Evolutionary conservation across 306 rosid genomes (phyloP).

Genomic region (Oemleria cerasiformis): DNA sequence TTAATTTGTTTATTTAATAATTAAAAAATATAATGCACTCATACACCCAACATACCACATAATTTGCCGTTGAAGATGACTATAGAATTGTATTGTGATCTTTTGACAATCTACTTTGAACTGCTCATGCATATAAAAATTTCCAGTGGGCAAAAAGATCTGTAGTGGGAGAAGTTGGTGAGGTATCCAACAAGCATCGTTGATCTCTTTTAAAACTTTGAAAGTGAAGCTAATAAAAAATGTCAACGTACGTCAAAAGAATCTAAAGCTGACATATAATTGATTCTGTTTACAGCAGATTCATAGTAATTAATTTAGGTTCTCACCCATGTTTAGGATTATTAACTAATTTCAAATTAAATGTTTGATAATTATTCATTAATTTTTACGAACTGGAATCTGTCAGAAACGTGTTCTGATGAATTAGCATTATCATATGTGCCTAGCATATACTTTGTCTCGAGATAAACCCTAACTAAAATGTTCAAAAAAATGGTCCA

Average conservation of each 20-base stretch:
- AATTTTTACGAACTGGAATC: neutral
- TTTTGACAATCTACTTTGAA: slow-evolving; percentile 1
- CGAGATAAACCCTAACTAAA: no score
- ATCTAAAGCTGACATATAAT: slow-evolving; percentile 5
- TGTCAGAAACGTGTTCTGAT: neutral
- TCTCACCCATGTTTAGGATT: neutral
- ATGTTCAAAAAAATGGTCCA: neutral
- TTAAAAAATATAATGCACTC: no score
- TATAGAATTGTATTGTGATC: neutral
- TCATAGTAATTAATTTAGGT: neutral
- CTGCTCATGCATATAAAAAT: neutral
- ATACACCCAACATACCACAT: no score
- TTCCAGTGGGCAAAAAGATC: neutral
- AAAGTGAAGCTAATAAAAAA: neutral
- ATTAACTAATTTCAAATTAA: neutral
- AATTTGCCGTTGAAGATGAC: no score
- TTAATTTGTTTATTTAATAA: no score
- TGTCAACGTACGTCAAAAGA: slow-evolving; percentile 17
- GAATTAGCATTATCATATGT: neutral
- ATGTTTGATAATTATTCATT: neutral
- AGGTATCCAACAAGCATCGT: slow-evolving; percentile 7
- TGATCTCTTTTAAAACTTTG: neutral
- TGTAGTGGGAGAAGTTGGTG: neutral
- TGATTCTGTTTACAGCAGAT: neutral
- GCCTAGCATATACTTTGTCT: neutral